These are phyloP conservation scores for Plectosphaerella plurivora DNA, from an alignment of 2,329 filamentous ascomycete species.

Conservation along the genomic window DNA sequence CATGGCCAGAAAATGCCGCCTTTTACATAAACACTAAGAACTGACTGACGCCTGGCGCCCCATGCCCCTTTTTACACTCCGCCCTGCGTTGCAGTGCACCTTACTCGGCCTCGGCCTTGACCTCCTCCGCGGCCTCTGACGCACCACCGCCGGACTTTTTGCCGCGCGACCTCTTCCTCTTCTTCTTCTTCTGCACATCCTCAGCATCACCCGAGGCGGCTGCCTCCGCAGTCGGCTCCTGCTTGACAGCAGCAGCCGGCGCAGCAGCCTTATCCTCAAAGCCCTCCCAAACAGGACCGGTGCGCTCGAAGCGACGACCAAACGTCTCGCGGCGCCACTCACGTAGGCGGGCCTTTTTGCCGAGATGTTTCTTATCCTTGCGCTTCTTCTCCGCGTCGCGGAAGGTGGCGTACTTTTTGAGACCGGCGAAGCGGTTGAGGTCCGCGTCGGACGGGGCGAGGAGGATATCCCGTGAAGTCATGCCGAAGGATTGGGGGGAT, in stretches of 20 bases:
- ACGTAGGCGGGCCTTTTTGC: slow-evolving; percentile 86
- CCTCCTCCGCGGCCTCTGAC: slow-evolving; percentile 1
- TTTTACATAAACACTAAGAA: too few species aligned
- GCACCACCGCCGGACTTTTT: slow-evolving; percentile 23
- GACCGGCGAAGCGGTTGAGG: slow-evolving; percentile 83
- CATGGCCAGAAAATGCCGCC: background rate
- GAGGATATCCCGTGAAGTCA: slow-evolving; percentile 86
- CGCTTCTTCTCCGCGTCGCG: slow-evolving; percentile 84
- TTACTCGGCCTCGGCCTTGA: too few species aligned
- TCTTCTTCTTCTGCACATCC: slow-evolving; percentile 35
- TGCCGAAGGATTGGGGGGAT: slow-evolving; percentile 82
- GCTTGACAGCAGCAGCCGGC: slow-evolving; percentile 9
- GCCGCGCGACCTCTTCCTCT: slow-evolving; percentile 47
- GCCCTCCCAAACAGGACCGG: slow-evolving; percentile 50
- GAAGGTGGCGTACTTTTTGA: slow-evolving; percentile 93
- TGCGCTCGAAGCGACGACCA: slow-evolving; percentile 51
- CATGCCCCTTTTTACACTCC: too few species aligned
- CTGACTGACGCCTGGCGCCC: too few species aligned
- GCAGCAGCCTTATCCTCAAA: slow-evolving; percentile 34
- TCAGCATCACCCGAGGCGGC: slow-evolving; percentile 22
- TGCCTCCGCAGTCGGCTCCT: slow-evolving; percentile 18
- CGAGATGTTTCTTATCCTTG: slow-evolving; percentile 80
- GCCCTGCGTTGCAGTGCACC: too few species aligned
- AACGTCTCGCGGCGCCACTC: slow-evolving; percentile 74
- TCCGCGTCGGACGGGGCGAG: slow-evolving; percentile 78